Evolutionary conservation across 768 basidiomycete genomes (phyloP).

Genomic region (Tricholoma bakamatsutake): DNA sequence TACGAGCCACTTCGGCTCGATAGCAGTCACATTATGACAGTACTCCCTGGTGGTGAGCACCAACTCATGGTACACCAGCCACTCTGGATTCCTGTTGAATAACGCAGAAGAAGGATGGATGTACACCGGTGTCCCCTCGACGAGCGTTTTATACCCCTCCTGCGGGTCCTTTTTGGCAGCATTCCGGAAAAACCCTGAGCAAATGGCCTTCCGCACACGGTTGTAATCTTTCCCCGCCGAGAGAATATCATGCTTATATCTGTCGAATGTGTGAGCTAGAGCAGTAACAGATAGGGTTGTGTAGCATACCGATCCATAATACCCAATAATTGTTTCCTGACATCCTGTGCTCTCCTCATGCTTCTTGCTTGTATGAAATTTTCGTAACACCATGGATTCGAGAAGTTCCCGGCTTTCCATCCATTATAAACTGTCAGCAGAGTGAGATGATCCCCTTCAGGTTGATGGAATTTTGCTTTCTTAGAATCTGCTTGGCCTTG

Average conservation of each 20-base stretch:
- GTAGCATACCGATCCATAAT: constrained; percentile 91
- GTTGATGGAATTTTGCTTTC: constrained; percentile 99
- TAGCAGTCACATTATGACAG: constrained; percentile 87
- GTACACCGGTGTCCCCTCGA: constrained; percentile 98
- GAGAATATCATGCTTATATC: constrained; percentile 95
- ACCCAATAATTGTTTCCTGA: constrained; percentile 92
- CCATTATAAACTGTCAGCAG: constrained; percentile 95
- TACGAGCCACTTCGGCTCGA: constrained; percentile 98
- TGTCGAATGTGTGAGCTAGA: constrained; percentile 22
- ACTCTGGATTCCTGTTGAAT: constrained; percentile 96
- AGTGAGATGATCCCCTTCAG: constrained; percentile 94
- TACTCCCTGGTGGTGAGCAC: constrained; percentile 96
- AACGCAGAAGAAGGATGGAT: constrained; percentile 96
- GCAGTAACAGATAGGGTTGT: neutral
- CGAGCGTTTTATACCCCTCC: constrained; percentile 97
- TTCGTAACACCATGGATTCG: constrained; percentile 98
- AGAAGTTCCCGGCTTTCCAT: constrained; percentile 95
- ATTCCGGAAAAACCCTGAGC: constrained; percentile 96
- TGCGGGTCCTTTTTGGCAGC: constrained; percentile 98
- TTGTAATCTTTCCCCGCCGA: constrained; percentile 93
- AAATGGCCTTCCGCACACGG: constrained; percentile 89
- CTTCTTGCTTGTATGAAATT: constrained; percentile 98
- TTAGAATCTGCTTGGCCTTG: constrained; percentile 99
- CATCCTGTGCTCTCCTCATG: constrained; percentile 96
- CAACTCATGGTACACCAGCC: constrained; percentile 93